Conservation (phyloP, 176 grass and related monocot species). For the Aechmea fasciata region DNA sequence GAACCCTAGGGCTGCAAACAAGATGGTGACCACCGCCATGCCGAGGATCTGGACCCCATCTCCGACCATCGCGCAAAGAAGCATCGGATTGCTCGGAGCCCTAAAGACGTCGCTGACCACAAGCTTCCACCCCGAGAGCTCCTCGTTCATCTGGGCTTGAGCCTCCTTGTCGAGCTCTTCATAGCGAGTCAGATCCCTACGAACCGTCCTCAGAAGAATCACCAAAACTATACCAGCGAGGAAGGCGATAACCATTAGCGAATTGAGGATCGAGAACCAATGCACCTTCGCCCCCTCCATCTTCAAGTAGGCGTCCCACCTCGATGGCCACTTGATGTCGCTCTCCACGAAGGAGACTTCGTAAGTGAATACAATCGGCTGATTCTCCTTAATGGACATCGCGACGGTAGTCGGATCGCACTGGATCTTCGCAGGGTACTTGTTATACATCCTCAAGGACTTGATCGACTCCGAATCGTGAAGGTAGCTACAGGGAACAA, state of each 20-base stretch:
- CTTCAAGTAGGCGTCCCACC: constrained; percentile 78
- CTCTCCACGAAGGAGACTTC: constrained; percentile 65
- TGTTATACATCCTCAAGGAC: constrained; percentile 38
- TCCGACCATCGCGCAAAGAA: constrained; percentile 71
- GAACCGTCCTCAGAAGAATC: constrained; percentile 58
- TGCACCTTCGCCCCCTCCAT: constrained; percentile 88
- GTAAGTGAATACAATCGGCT: constrained; percentile 63
- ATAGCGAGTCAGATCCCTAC: constrained; percentile 58
- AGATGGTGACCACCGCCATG: constrained; percentile 68
- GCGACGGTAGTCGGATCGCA: constrained; percentile 56
- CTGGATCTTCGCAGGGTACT: constrained; percentile 36
- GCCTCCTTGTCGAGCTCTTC: constrained; percentile 74
- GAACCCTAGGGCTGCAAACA: constrained; percentile 65
- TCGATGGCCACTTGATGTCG: constrained; percentile 74
- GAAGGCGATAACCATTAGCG: constrained; percentile 79
- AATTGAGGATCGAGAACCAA: constrained; percentile 87
- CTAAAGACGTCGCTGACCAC: constrained; percentile 75
- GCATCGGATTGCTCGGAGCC: constrained; percentile 46
- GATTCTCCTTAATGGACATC: constrained; percentile 55
- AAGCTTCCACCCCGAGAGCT: constrained; percentile 81
- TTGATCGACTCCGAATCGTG: constrained; percentile 43
- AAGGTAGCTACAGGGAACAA: constrained; percentile 55
- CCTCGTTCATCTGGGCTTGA: constrained; percentile 72
- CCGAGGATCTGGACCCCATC: constrained; percentile 75
- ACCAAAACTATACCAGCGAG: constrained; percentile 68